These are phyloP conservation scores for Fusarium sp. DNA, from an alignment of 2,329 filamentous ascomycete species.

Conservation along the genomic window DNA sequence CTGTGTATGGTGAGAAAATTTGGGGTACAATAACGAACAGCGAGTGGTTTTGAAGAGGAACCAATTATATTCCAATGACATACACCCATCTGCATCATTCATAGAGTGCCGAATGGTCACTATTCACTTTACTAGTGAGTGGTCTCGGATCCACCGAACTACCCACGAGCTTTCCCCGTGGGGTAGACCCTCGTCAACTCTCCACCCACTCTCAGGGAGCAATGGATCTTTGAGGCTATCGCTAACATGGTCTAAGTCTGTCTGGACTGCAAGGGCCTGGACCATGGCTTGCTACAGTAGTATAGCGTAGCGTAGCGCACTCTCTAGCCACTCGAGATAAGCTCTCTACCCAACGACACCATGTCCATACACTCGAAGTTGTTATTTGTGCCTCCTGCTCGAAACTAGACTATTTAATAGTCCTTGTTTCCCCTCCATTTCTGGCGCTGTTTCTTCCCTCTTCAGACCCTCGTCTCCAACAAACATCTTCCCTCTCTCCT, in stretches of 20 bases:
- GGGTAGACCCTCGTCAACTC: constrained; percentile 14
- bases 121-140: not conserved
- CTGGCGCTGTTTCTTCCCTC: not conserved
- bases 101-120: not conserved
- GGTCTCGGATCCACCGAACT: constrained; percentile 19
- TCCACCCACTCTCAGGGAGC: not conserved
- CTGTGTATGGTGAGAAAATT: too few relatives aligned
- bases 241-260: not conserved
- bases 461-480: constrained; percentile 8
- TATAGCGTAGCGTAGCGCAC: not conserved
- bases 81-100: constrained; percentile 16
- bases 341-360: constrained; percentile 19
- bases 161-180: constrained; percentile 29
- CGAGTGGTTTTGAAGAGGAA: constrained; percentile 1
- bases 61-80: constrained; percentile 4
- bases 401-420: constrained; percentile 25
- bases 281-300: not conserved
- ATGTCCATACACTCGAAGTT: not conserved
- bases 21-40: not conserved
- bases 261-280: constrained; percentile 10
- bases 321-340: constrained; percentile 9
- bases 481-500: not conserved
- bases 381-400: constrained; percentile 14
- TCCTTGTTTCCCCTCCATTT: constrained; percentile 7
- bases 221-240: not conserved